Evolutionary conservation across 2,329 filamentous ascomycete genomes (phyloP), one percentile per base, ranked within the genome.

Genomic region (Acrodontium crateriforme): DNA sequence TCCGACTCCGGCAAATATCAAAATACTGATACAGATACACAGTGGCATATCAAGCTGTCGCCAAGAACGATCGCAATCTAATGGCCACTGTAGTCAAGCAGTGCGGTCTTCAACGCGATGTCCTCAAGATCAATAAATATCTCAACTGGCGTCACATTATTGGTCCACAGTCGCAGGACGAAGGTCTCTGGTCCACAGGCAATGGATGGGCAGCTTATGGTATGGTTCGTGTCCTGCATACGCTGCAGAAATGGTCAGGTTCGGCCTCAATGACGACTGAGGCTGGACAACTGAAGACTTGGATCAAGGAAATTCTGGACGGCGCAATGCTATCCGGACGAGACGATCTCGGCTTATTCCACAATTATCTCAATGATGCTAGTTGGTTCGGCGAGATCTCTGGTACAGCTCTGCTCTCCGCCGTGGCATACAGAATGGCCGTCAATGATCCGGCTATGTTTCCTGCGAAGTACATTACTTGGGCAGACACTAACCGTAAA

Each of bases 121-220:
- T 62, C 0, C 43, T 67, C 5, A 34, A 24, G 16, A 34, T 43
- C 6, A 47, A 43, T 9, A 31, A 40, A 9, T 37, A 38, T 4
- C 40, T 39, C 1, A 30, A 35, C 6, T 67, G 63, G 61, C 50
- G 51, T 32, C 63, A 67, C 33, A 64, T 66, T 30, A 44, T 56
- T 15, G 58, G 54, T 11, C 45, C 46, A 2, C 35, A 50, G 16
- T 44, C 39, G 28, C 37, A 44, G 18, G 60, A 63, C 40, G 35
- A 41, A 4, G 54, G 49, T 7, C 44, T 56, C 3, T 66, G 60
- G 63, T 59, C 54, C 37, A 65, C 58, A 8, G 58, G 60, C 2
- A 66, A 65, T 39, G 63, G 46, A 3, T 65, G 60, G 62, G 60
- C 56, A 4, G 56, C 57, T 1, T 57, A 56, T 18, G 63, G 63